phyloP scores from a whole-genome alignment of 164 flowering plant genomes.

The Tinospora cordifolia region DNA sequence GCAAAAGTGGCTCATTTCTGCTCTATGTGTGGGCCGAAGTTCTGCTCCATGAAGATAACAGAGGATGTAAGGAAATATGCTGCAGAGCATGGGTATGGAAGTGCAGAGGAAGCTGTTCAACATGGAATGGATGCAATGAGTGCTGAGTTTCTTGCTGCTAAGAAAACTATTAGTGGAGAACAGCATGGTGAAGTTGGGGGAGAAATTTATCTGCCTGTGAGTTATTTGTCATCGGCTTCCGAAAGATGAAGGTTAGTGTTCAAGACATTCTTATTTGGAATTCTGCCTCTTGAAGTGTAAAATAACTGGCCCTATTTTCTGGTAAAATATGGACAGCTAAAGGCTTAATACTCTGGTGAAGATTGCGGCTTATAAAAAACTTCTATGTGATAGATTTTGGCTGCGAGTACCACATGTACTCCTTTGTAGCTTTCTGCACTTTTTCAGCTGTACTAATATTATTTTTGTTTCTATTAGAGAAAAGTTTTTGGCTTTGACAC shows the following conservation, averaged over 20 bases:
- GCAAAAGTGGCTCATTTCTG: constrained; percentile 99
- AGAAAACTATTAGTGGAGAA: constrained; percentile 89
- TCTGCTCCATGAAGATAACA: constrained; percentile 99
- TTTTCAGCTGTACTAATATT: too few relatives aligned
- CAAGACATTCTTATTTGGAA: neutral
- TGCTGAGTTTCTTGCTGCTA: constrained; percentile 83
- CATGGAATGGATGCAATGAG: constrained; percentile 98
- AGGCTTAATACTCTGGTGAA: neutral
- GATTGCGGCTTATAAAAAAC: neutral
- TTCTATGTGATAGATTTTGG: neutral
- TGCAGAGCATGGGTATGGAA: constrained; percentile 96
- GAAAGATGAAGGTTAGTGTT: constrained; percentile 42
- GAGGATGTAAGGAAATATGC: constrained; percentile 98
- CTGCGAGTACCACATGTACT: neutral
- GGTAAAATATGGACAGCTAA: neutral
- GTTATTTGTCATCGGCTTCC: constrained; percentile 29
- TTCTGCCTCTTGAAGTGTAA: neutral
- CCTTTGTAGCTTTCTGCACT: too few relatives aligned
- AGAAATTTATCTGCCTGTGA: constrained; percentile 82
- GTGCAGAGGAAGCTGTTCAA: constrained; percentile 78
- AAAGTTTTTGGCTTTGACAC: too few relatives aligned
- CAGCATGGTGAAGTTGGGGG: constrained; percentile 97
- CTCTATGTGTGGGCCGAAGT: constrained; percentile 99
- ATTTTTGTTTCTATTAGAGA: too few relatives aligned
- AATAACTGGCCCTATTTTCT: neutral